Conservation (phyloP, 106 monocot species). For the Dactylorhiza incarnata region DNA sequence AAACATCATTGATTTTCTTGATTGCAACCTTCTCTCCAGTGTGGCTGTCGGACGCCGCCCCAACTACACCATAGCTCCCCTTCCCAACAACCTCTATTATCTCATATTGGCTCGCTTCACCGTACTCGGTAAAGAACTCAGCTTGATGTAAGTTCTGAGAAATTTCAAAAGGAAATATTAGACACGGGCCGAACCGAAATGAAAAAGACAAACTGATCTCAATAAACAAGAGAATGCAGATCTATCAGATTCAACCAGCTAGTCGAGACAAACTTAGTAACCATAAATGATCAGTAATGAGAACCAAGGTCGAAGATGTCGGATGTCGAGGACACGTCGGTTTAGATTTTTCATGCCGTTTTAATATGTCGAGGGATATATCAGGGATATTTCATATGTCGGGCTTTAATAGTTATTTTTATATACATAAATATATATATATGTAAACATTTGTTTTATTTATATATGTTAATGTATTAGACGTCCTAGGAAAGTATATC, state of each 20-base stretch:
- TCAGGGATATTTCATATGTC: too few relatives aligned
- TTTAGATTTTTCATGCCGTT: too few relatives aligned
- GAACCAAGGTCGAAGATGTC: too few relatives aligned
- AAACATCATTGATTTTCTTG: conserved; percentile 71
- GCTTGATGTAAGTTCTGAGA: conserved; percentile 31
- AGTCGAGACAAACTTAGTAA: neutral
- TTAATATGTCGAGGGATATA: too few relatives aligned
- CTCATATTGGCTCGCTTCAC: conserved; percentile 60
- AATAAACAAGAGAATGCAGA: neutral
- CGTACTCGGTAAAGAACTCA: conserved; percentile 73
- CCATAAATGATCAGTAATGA: neutral
- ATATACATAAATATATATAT: too few relatives aligned
- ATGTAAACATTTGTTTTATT: too few relatives aligned
- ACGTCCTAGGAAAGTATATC: too few relatives aligned
- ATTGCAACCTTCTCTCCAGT: conserved; percentile 64
- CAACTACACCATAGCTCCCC: conserved; percentile 74
- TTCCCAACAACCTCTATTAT: conserved; percentile 71
- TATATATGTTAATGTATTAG: too few relatives aligned
- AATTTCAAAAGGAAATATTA: neutral
- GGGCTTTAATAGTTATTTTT: too few relatives aligned
- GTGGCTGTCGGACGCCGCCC: conserved; percentile 52
- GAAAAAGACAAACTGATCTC: neutral
- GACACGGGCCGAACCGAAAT: neutral
- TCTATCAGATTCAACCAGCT: neutral
- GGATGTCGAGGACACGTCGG: too few relatives aligned